Base-by-base conservation (phyloP, 2,329 filamentous ascomycete genomes). In the Talaromyces rugulosus region DNA sequence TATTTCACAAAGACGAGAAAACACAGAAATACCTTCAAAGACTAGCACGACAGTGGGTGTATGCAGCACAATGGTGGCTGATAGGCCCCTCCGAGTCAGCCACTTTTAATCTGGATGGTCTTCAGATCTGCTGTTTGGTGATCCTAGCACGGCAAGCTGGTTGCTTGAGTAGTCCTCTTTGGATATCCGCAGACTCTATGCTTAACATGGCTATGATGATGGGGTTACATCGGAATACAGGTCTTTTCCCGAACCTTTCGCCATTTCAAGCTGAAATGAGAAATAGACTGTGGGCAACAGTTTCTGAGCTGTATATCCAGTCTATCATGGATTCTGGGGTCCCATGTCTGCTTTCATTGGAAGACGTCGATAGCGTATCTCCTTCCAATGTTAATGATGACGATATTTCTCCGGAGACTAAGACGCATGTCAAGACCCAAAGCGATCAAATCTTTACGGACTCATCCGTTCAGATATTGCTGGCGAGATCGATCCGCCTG, bases 291-390 rank as follows among this genome's bases (percentile, higher is more conserved):
- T 87, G 85, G 85, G 77, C 76, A 1, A 85, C 84, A 1, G 82
- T 85, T 11, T 71, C 83, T 9, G 85, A 87, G 66, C 69, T 86
- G n/a, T 83, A 86, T 58, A 69, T 85, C 2, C 83, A 86, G 65
- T 77, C 82, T 0, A 81, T 82, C 1, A 71, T 86, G 12, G 84
- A 86, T 63, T 76, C 78, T 11, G 85, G 84, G 0, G 81, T 86
- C 73, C 79, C 81, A 2, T 80, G 82, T 44, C 75, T 74, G 2
- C 61, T 80, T 11, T 76, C 77, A 52, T 69, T 71, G 16, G 70
- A 71, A 1, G 76, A 80, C 56, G 83, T 81, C 62, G 83, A 87
- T 63, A 78, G 77, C 6, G 72, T 74, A 6, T 69, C 78, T 3
- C 82, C 83, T 1, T 70, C 76, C n/a, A 84, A 85, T 64, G 71